These are phyloP conservation scores for Colletotrichum kahawae DNA, from an alignment of 2,329 filamentous ascomycete genomes.

Conservation along the genomic window DNA sequence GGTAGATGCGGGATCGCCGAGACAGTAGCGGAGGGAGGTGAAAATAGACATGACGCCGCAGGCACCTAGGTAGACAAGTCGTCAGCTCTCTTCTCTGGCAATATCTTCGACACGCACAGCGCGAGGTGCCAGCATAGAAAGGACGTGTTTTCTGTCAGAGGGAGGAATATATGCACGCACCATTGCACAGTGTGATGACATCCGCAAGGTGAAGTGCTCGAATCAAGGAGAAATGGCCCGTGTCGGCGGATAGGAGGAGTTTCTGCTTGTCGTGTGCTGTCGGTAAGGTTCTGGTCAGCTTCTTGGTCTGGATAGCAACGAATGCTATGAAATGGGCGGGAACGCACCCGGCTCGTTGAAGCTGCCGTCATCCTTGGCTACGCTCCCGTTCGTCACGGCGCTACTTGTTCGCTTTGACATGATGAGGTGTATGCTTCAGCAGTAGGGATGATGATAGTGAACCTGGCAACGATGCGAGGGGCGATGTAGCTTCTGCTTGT, in stretches of 20 bases:
- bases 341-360: slow-evolving; percentile 37
- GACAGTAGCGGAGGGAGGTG: slow-evolving; percentile 91
- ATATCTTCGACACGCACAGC: not conserved
- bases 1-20: slow-evolving; percentile 70
- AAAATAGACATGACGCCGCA: slow-evolving; percentile 96
- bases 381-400: slow-evolving; percentile 51
- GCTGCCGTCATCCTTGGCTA: slow-evolving; percentile 34
- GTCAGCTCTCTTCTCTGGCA: not conserved
- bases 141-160: not conserved
- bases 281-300: slow-evolving; percentile 1
- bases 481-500: not conserved
- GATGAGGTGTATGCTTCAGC: not conserved
- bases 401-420: slow-evolving; percentile 70
- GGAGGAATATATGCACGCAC: slow-evolving; percentile 43
- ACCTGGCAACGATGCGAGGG: not conserved
- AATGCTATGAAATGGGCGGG: slow-evolving; percentile 1
- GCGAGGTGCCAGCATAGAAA: not conserved
- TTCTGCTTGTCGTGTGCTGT: slow-evolving; percentile 78
- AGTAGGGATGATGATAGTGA: not conserved
- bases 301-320: not conserved
- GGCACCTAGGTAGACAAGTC: slow-evolving; percentile 21
- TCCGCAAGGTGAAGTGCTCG: slow-evolving; percentile 79
- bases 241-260: slow-evolving; percentile 70
- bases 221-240: slow-evolving; percentile 75
- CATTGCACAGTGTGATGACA: slow-evolving; percentile 82